phyloP scores from a whole-genome alignment of 1,284 basidiomycete genomes.

The Cryptococcus sp. region DNA sequence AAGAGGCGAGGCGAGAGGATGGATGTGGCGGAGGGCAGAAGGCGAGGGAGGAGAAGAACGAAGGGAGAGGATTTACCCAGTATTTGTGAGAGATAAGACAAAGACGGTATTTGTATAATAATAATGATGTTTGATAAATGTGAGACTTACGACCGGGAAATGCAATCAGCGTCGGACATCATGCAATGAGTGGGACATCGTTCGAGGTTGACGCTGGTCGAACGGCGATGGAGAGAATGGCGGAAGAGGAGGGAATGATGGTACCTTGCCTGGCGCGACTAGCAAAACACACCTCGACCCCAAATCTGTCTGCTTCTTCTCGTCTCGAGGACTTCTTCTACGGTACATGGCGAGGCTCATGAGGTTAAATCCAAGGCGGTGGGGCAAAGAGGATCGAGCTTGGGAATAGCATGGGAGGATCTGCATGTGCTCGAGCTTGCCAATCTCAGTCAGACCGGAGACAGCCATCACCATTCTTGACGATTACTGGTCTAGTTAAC shows the following conservation, averaged over 20 bases:
- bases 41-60: background rate
- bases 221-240: no score
- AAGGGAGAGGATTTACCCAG: background rate
- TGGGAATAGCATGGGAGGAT: conserved; percentile 27
- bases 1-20: background rate
- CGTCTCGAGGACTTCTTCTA: background rate
- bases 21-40: background rate
- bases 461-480: no score
- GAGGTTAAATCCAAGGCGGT: background rate
- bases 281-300: no score
- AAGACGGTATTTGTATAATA: no score
- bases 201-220: no score
- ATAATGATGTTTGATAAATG: no score
- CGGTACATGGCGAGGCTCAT: background rate
- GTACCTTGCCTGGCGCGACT: no score
- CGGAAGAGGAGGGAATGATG: no score
- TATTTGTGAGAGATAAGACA: no score
- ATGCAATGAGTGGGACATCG: no score
- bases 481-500: background rate
- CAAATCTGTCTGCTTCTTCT: background rate
- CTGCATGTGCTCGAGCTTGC: conserved; percentile 18
- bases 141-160: no score
- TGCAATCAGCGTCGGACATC: no score
- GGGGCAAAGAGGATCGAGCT: conserved; percentile 6
- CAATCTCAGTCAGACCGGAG: conserved; percentile 15